Evolutionary conservation across 2,329 filamentous ascomycete genomes (phyloP), one percentile per base, ranked within the genome.

Genomic region (Aspergillus unguis): DNA sequence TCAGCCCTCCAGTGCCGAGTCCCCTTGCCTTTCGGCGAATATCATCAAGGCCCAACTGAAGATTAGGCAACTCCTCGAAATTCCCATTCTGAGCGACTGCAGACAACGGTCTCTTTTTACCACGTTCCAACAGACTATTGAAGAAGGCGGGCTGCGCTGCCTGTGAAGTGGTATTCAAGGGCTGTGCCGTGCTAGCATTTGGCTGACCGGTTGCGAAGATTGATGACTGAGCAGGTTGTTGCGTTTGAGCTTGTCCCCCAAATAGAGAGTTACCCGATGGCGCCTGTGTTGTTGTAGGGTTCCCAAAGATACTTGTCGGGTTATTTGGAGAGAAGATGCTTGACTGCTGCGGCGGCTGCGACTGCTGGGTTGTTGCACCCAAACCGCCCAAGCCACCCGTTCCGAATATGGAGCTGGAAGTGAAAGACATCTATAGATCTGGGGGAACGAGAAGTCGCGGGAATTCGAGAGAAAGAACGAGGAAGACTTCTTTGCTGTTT

Each of bases 41-140:
- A 74, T 99, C 94, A 53, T 90, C 89, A 31, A 99, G 80, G 25
- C 94, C 92, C 49, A 99, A 82, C 72, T 97, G 92, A 59, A 99
- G 80, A 65, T 86, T 88, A 5, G 94, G 92, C 42, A 99, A 80
- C 55, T 96, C 90, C 60, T 88, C 86, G 65, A 88, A 83, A 50
- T 72, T 74, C 51, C 63, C 71, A 44, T 67, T 70, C 45, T 71
- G 71, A 11, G 82, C 82, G 53, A 84, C 80, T 59, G 86, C 85
- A 60, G 85, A 83, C 59, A 86, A 81, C 48, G 85, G 82, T 57
- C 90, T 85, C 69, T 85, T 86, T 65, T 80, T 83, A 33, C 82
- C 81, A 53, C 83, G 79, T 64, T 86, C 84, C 25, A 86, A 69
- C 33, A 86, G 66, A 58, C 82, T 83, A 60, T 85, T 84, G 64